Conservation (phyloP, 1,284 basidiomycete species). For the Malassezia slooffiae region DNA sequence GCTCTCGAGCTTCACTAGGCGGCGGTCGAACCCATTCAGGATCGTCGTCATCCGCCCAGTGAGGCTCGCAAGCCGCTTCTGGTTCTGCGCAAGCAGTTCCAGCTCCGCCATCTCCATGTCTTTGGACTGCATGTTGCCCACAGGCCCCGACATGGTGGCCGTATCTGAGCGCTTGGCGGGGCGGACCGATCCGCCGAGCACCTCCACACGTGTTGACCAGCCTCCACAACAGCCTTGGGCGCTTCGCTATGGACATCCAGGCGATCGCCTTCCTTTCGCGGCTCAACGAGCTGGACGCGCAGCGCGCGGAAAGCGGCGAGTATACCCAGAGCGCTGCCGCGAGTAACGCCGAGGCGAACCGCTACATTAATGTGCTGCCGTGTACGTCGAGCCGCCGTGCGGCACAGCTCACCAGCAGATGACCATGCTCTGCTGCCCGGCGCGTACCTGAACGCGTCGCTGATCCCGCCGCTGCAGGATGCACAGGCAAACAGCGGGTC, state of each 20-base stretch:
- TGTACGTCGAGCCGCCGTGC: constrained; percentile 1
- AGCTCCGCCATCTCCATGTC: constrained; percentile 44
- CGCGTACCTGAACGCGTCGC: constrained; percentile 31
- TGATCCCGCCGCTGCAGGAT: constrained; percentile 22
- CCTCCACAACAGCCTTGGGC: too few relatives aligned
- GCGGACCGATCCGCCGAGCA: too few relatives aligned
- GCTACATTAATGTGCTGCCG: constrained; percentile 11
- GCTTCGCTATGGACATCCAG: too few relatives aligned
- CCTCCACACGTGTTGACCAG: constrained; percentile 9
- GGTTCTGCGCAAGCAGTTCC: constrained; percentile 47
- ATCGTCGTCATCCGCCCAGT: constrained; percentile 47
- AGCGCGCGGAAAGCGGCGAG: not conserved
- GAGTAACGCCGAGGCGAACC: not conserved
- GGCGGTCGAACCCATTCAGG: constrained; percentile 48
- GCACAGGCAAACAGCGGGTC: constrained; percentile 35
- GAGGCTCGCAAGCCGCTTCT: constrained; percentile 44
- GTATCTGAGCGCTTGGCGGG: too few relatives aligned
- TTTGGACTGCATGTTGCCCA: constrained; percentile 9
- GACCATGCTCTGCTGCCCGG: constrained; percentile 28
- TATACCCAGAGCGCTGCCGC: not conserved
- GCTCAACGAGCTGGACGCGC: not conserved
- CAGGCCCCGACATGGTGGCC: too few relatives aligned
- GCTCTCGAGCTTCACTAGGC: constrained; percentile 43
- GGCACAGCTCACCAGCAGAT: constrained; percentile 8
- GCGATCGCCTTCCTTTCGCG: not conserved